These are phyloP conservation scores for Fusarium udum DNA, from an alignment of 2,329 filamentous ascomycete species.

Conservation along the genomic window DNA sequence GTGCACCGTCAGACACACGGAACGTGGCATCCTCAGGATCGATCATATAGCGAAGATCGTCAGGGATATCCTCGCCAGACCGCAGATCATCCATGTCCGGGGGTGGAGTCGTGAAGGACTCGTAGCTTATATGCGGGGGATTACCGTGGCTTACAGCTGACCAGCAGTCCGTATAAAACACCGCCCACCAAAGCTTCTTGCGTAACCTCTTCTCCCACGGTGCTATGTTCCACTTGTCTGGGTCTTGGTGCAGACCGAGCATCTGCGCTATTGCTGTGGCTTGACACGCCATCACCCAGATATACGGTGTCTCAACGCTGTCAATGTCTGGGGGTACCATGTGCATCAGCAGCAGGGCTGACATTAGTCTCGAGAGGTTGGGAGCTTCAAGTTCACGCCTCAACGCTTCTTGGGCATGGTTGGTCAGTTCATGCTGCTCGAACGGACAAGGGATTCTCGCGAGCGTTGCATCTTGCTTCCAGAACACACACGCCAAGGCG, in stretches of 20 bases:
- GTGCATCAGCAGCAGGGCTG: conserved; percentile 57
- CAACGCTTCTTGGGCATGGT: conserved; percentile 54
- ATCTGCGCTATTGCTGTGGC: conserved; percentile 57
- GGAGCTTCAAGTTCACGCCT: conserved; percentile 58
- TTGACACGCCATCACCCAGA: conserved; percentile 56
- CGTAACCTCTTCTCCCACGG: conserved; percentile 55
- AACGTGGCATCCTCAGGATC: conserved; percentile 47
- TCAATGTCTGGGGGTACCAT: conserved; percentile 56
- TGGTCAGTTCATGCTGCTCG: conserved; percentile 53
- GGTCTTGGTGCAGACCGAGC: conserved; percentile 57
- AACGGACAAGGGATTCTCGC: conserved; percentile 46
- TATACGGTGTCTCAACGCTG: conserved; percentile 57
- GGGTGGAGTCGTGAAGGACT: conserved; percentile 53
- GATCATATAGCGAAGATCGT: conserved; percentile 48
- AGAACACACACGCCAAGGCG: conserved; percentile 55
- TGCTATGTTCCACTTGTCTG: conserved; percentile 53
- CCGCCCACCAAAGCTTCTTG: conserved; percentile 58
- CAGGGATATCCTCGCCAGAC: conserved; percentile 54
- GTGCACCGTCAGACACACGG: conserved; percentile 48
- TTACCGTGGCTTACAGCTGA: conserved; percentile 58
- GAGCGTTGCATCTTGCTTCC: conserved; percentile 49
- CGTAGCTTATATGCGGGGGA: conserved; percentile 54
- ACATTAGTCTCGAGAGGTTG: conserved; percentile 57
- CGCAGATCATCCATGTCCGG: conserved; percentile 54
- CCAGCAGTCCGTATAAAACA: conserved; percentile 55